Percentiles rank a stretch among this genome's conserved stretches.
phyloP scores from a whole-genome alignment of 1,284 basidiomycete species.

The Phylloboletellus chloephorus region DNA sequence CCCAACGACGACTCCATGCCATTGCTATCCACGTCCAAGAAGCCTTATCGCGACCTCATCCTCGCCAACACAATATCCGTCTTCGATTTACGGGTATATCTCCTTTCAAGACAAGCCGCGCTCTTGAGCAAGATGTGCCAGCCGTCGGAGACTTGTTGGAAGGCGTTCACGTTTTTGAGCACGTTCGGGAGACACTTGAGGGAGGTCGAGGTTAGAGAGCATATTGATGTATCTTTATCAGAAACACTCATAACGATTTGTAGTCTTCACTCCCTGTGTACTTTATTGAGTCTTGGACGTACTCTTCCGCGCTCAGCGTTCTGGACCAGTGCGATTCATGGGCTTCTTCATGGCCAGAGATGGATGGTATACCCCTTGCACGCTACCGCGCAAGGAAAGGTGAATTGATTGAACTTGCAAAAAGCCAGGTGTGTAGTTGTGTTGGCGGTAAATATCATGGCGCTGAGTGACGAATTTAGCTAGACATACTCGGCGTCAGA shows the following conservation, averaged over 20 bases:
- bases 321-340: conserved; percentile 82
- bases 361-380: conserved; percentile 42
- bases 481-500: conserved; percentile 76
- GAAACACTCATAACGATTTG: conserved; percentile 15
- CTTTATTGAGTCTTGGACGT: conserved; percentile 93
- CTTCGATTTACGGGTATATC: conserved; percentile 91
- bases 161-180: conserved; percentile 68
- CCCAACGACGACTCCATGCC: conserved; percentile 77
- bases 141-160: conserved; percentile 63
- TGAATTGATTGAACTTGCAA: conserved; percentile 77
- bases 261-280: conserved; percentile 68
- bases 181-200: conserved; percentile 76
- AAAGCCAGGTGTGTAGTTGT: conserved; percentile 57
- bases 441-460: not conserved
- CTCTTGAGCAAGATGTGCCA: conserved; percentile 71
- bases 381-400: conserved; percentile 69
- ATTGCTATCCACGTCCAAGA: conserved; percentile 74
- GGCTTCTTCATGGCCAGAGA: conserved; percentile 43
- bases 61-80: conserved; percentile 88
- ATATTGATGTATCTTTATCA: conserved; percentile 1
- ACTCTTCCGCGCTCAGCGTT: conserved; percentile 83
- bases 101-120: conserved; percentile 82
- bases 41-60: conserved; percentile 86
- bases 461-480: conserved; percentile 39
- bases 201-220: conserved; percentile 61